Base-by-base conservation (phyloP, 331 rosid genomes). In the Rosa hybrid region DNA sequence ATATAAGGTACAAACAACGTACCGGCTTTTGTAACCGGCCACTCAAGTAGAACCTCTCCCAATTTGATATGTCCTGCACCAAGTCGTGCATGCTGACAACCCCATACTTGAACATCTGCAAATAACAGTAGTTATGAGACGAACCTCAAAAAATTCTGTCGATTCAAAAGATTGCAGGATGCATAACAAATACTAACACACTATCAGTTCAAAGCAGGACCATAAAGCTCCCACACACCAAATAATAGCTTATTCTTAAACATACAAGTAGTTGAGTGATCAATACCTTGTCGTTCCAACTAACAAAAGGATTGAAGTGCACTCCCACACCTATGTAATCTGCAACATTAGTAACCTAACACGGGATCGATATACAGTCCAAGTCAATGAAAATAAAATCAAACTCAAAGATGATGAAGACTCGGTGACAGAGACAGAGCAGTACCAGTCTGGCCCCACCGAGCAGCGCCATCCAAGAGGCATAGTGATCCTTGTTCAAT, bases 21-120 rank as follows among this genome's bases (percentile, higher is more conserved):
- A 93, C 98, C 67, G 99, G 99, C 85, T 95, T 95, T 49, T 95
- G 98, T 81, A 95, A 87, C n/a, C 99, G 97, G 34, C 98, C 98
- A 13, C 98, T 90, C 85, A 95, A 85, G 90, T 95, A 95, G 85
- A 95, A 89, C 67, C 88, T 89, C 78, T 93, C 97, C 99, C 99
- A 93, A 62, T 81, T 53, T 30, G 80, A 83, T 73, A 92, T 72
- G 85, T 95, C 99, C 80, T 87, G 87, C 54, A 93, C 88, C 81
- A 95, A 87, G 84, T 91, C 94, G 81, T 87, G 87, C 89, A 90
- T 86, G 63, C 92, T 77, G 73, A 90, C 94, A 87, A 95, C 94
- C 74, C 99, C 99, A 83, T 93, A 95, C 78, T 95, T 95, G 83
- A 87, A 83, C 84, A 89, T 83, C 99, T 95, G 92, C 79, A 76